Evolutionary conservation across 768 basidiomycete species (phyloP).

Genomic region (Cyclocybe aegerita): DNA sequence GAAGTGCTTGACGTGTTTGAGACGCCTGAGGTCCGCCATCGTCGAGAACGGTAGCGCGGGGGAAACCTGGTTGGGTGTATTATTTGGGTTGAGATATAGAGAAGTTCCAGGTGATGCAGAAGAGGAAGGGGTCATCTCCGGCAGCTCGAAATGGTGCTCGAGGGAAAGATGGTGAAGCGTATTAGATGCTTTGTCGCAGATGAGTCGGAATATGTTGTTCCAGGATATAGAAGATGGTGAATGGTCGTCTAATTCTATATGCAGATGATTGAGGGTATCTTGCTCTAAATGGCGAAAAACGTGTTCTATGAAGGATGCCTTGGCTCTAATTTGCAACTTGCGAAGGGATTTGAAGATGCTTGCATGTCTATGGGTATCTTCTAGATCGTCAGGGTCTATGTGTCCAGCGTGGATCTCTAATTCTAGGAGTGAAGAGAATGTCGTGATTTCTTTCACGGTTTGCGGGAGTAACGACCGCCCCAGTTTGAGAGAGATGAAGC

Average conservation of each 20-base stretch:
- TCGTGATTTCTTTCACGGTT: slow-evolving; percentile 34
- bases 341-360: slow-evolving; percentile 34
- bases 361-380: slow-evolving; percentile 8
- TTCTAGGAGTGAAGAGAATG: slow-evolving; percentile 35
- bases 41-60: slow-evolving; percentile 26
- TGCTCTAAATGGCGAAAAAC: slow-evolving; percentile 32
- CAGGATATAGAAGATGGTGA: slow-evolving; percentile 27
- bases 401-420: slow-evolving; percentile 45
- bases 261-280: slow-evolving; percentile 32
- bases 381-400: slow-evolving; percentile 26
- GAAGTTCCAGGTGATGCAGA: slow-evolving; percentile 10
- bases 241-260: slow-evolving; percentile 35
- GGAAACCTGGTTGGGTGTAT: not conserved
- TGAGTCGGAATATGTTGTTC: slow-evolving; percentile 29
- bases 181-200: slow-evolving; percentile 24
- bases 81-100: not conserved
- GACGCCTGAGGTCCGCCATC: slow-evolving; percentile 32
- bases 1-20: slow-evolving; percentile 32
- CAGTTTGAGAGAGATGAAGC: slow-evolving; percentile 36
- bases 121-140: slow-evolving; percentile 19
- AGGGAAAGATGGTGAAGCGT: slow-evolving; percentile 37
- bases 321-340: slow-evolving; percentile 40
- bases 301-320: slow-evolving; percentile 29
- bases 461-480: slow-evolving; percentile 35
- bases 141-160: slow-evolving; percentile 41